Conservation (phyloP, 495 filamentous ascomycete genomes). For the Apodospora peruviana region DNA sequence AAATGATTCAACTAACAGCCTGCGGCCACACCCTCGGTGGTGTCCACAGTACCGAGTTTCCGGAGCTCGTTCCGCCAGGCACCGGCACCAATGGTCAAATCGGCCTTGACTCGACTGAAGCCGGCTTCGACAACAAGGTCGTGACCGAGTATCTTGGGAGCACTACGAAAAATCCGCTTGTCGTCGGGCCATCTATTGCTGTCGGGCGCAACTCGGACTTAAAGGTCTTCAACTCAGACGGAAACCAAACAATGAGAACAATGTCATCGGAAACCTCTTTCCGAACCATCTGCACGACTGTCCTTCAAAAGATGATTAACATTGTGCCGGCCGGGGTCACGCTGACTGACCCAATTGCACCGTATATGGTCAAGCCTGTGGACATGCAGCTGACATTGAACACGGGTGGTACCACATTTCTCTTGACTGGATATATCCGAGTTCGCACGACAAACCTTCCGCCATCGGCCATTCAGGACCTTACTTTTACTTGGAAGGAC, state of each 20-base stretch:
- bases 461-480: conserved; percentile 22
- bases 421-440: conserved; percentile 36
- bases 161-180: conserved; percentile 47
- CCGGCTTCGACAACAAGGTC: conserved; percentile 49
- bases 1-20: conserved; percentile 57
- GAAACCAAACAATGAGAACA: conserved; percentile 47
- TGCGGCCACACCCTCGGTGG: conserved; percentile 60
- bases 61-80: conserved; percentile 43
- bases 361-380: conserved; percentile 55
- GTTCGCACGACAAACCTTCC: conserved; percentile 36
- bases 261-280: conserved; percentile 41
- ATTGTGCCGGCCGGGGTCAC: conserved; percentile 46
- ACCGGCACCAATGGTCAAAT: conserved; percentile 39
- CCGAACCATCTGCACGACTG: conserved; percentile 38
- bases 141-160: conserved; percentile 52
- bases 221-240: conserved; percentile 52
- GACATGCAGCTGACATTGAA: conserved; percentile 42
- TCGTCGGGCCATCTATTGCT: conserved; percentile 40
- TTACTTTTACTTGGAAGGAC: conserved; percentile 85
- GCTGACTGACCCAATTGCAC: conserved; percentile 47
- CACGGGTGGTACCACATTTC: conserved; percentile 28
- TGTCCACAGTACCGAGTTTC: conserved; percentile 52
- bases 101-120: conserved; percentile 37
- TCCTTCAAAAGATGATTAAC: conserved; percentile 60
- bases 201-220: conserved; percentile 47